Conservation (phyloP, 768 basidiomycete species). For the Wakefieldia striispora region DNA sequence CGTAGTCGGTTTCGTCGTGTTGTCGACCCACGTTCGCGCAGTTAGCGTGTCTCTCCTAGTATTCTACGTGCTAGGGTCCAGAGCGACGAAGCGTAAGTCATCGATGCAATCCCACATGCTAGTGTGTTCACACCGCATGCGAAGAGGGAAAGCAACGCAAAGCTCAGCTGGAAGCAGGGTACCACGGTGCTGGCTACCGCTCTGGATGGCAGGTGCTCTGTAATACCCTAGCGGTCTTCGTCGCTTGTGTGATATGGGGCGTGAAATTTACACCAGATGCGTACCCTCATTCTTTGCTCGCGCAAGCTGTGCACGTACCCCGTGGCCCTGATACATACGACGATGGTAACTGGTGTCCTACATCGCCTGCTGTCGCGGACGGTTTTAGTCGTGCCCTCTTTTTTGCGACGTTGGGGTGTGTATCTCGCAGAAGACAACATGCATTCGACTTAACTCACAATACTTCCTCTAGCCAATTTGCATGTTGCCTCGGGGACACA, state of each 20-base stretch:
- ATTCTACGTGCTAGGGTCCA: conserved; percentile 78
- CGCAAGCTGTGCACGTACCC: conserved; percentile 9
- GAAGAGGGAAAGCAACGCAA: conserved; percentile 75
- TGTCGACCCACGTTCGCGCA: conserved; percentile 63
- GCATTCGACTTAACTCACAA: conserved; percentile 1
- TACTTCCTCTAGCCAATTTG: conserved; percentile 62
- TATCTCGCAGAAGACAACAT: not conserved
- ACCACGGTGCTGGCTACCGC: conserved; percentile 72
- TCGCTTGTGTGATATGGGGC: conserved; percentile 65
- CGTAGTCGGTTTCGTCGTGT: conserved; percentile 67
- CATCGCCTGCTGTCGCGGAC: conserved; percentile 40
- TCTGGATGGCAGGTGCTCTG: conserved; percentile 79
- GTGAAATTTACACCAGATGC: conserved; percentile 47
- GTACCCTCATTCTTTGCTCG: conserved; percentile 36
- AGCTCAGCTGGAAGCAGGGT: conserved; percentile 72
- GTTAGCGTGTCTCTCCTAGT: conserved; percentile 68
- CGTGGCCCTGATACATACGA: conserved; percentile 32
- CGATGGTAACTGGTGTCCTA: conserved; percentile 59
- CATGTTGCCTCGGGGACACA: conserved; percentile 88
- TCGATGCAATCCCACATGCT: not conserved
- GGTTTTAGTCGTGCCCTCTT: conserved; percentile 63
- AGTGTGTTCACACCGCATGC: not conserved
- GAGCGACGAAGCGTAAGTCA: conserved; percentile 75
- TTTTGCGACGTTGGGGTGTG: conserved; percentile 65
- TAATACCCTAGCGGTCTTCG: conserved; percentile 67